A percentile compares a stretch with the other conserved stretches of the same genome.
Evolutionary conservation across 257 asterid species (phyloP).

Genomic region (Fraxinus anomala): DNA sequence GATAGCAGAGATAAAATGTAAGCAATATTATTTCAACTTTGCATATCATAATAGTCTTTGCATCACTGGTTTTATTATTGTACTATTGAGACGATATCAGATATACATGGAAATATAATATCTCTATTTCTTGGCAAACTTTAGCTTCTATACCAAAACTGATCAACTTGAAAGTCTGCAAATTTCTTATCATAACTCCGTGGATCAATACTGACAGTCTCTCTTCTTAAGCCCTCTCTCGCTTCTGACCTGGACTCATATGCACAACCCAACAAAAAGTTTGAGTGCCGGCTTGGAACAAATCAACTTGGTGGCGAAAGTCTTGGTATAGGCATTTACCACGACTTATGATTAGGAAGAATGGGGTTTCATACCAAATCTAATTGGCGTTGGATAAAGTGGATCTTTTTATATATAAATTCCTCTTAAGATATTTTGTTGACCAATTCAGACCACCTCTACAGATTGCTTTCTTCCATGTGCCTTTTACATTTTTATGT

Average conservation of each 20-base stretch:
- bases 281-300: not conserved
- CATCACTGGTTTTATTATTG: not conserved
- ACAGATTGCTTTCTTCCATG: not conserved
- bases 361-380: not conserved
- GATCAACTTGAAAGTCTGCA: not conserved
- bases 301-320: not conserved
- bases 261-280: not conserved
- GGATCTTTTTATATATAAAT: no score
- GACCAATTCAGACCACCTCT: not conserved
- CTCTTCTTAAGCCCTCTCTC: not conserved
- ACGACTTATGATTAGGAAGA: not conserved
- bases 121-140: not conserved
- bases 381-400: not conserved
- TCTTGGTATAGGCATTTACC: not conserved
- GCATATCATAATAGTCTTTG: not conserved
- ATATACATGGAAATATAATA: not conserved
- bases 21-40: constrained; percentile 32
- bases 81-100: not conserved
- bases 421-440: not conserved
- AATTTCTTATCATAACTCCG: not conserved
- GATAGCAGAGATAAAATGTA: constrained; percentile 43
- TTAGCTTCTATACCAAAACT: not conserved
- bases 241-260: not conserved
- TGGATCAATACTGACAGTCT: not conserved
- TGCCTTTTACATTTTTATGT: not conserved